These are phyloP conservation scores for Paracoccidioides brasiliensis DNA, from an alignment of 2,329 filamentous ascomycete genomes.

Conservation along the genomic window DNA sequence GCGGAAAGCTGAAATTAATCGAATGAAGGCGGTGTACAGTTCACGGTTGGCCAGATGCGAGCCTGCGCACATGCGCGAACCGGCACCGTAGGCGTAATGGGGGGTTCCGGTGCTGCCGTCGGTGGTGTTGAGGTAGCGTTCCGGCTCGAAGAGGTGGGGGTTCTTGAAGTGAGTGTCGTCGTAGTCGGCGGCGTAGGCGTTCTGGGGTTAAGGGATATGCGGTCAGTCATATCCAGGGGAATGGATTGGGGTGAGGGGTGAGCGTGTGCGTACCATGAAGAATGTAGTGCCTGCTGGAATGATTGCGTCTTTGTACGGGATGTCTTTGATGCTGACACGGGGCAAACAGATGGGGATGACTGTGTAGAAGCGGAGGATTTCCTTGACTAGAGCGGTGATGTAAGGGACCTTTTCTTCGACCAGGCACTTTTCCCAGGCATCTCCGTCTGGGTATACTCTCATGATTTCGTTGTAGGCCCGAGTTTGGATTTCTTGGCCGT, in stretches of 20 bases:
- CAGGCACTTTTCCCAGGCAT: constrained; percentile 63
- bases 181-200: constrained; percentile 62
- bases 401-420: constrained; percentile 65
- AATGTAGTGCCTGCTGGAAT: constrained; percentile 68
- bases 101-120: constrained; percentile 41
- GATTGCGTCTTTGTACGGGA: constrained; percentile 51
- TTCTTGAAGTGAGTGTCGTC: constrained; percentile 55
- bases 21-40: constrained; percentile 47
- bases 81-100: constrained; percentile 51
- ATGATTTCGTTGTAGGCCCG: constrained; percentile 58
- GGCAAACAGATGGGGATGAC: constrained; percentile 71
- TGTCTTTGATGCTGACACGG: constrained; percentile 57
- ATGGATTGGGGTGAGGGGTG: background rate
- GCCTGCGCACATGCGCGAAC: constrained; percentile 51
- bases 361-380: constrained; percentile 64
- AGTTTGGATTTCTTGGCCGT: constrained; percentile 57
- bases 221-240: background rate
- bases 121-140: constrained; percentile 50
- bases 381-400: constrained; percentile 64
- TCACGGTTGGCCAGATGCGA: constrained; percentile 51
- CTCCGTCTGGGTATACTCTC: constrained; percentile 56
- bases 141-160: constrained; percentile 51
- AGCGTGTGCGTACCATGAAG: constrained; percentile 47
- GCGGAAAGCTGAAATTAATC: constrained; percentile 46
- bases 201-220: constrained; percentile 30